Evolutionary conservation across 2,329 filamentous ascomycete species (phyloP).

Genomic region (Huntiella savannae): DNA sequence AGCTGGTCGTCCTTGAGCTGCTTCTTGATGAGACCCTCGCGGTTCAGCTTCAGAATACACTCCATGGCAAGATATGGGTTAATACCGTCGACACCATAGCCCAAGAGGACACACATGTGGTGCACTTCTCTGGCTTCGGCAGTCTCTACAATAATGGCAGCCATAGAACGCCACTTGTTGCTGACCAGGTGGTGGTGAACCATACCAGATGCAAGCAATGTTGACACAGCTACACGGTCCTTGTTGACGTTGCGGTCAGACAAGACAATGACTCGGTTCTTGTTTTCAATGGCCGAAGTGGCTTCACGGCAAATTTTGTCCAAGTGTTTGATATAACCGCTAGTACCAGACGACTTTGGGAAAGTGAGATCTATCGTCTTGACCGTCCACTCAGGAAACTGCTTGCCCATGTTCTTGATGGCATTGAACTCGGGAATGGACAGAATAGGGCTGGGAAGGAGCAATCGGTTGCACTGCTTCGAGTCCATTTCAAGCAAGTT

Average conservation of each 20-base stretch:
- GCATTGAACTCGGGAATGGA: slow-evolving; percentile 84
- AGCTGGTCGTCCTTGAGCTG: slow-evolving; percentile 64
- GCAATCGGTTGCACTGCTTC: slow-evolving; percentile 68
- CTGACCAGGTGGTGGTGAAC: slow-evolving; percentile 88
- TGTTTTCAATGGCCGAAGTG: slow-evolving; percentile 64
- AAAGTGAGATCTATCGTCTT: slow-evolving; percentile 87
- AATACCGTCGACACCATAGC: slow-evolving; percentile 84
- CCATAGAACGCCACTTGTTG: slow-evolving; percentile 88
- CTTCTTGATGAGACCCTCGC: slow-evolving; percentile 82
- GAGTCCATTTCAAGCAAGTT: slow-evolving; percentile 88
- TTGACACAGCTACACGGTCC: slow-evolving; percentile 69
- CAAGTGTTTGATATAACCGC: slow-evolving; percentile 71
- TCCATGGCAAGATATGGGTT: slow-evolving; percentile 93
- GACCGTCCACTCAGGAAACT: slow-evolving; percentile 68
- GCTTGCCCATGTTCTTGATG: slow-evolving; percentile 52
- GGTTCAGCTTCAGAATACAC: slow-evolving; percentile 91
- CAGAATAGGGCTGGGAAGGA: slow-evolving; percentile 74
- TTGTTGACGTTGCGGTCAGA: slow-evolving; percentile 73
- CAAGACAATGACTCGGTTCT: slow-evolving; percentile 70
- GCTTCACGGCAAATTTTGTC: slow-evolving; percentile 76
- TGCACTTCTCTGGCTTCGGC: slow-evolving; percentile 93
- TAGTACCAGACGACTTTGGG: slow-evolving; percentile 62
- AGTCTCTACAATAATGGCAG: slow-evolving; percentile 74
- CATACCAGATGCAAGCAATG: slow-evolving; percentile 75
- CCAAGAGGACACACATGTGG: slow-evolving; percentile 95